Base-by-base conservation (phyloP, 2,329 filamentous ascomycete species). In the Stagonosporopsis tanaceti region DNA sequence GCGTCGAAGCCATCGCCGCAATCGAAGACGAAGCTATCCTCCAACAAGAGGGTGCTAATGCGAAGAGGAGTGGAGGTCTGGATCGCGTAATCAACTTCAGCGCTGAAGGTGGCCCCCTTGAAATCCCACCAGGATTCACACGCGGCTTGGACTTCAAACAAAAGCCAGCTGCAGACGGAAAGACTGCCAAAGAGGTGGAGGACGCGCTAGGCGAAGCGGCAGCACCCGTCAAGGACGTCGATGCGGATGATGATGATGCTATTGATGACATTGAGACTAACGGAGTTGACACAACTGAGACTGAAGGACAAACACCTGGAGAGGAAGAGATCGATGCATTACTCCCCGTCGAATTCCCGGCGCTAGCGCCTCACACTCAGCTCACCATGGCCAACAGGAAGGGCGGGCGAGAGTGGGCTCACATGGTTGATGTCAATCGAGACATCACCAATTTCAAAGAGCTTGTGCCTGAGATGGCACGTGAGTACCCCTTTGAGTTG, bases 371-470 rank as follows among this genome's bases (percentile, higher is more conserved):
- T 9, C 91, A 89, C 71, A 88, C 89, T n/a, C 84, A 87, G 22
- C 85, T 97, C 28, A 85, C 90, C 20, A 81, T 89, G 48, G 88
- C 90, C 8, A 82, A 88, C 59, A 91, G 89, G 70, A 91, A 90
- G 69, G 87, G 87, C 37, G 90, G 91, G 6, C 89, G 86, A 68
- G 92, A 98, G 79, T 99, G 95, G 94, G 95, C 95, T 48, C 95
- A 99, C 78, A 96, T 99, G 88, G 94, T 99, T 2, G 94, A 99
- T 74, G 89, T 98, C 66, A 93, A 94, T 69, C 87, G 92, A 58
- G 91, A 94, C 50, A 96, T 98, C 69, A 84, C 91, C n/a, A 98
- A 98, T 72, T 98, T 99, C 77, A 83, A 85, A 57, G 94, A 97
- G 60, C 82, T 99, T 35, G 93, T 99, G 7, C 95, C 95, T 0